Evolutionary conservation across 75 land plant genomes (phyloP).

Genomic region (Cunninghamia lanceolata): DNA sequence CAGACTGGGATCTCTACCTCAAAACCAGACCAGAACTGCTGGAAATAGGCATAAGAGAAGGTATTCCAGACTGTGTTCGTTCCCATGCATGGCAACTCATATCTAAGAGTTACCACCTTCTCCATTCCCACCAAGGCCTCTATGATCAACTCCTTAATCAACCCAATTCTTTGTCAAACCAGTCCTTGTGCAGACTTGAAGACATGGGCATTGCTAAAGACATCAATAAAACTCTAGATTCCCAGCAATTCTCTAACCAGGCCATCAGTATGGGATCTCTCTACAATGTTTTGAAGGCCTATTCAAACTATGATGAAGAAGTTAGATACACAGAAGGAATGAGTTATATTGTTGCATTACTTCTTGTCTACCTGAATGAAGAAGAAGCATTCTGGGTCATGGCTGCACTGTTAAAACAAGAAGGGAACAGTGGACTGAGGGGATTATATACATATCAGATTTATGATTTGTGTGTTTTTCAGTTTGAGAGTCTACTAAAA

Average conservation of each 20-base stretch:
- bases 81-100: neutral
- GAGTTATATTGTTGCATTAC: neutral
- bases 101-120: neutral
- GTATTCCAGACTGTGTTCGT: neutral
- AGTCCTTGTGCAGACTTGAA: neutral
- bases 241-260: neutral
- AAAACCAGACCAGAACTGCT: neutral
- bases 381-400: neutral
- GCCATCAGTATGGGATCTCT: neutral
- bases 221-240: neutral
- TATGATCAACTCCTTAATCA: neutral
- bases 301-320: neutral
- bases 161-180: neutral
- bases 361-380: neutral
- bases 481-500: neutral
- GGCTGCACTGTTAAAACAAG: neutral
- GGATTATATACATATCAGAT: neutral
- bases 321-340: neutral
- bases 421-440: neutral
- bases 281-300: neutral
- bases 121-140: neutral
- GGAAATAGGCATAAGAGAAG: neutral
- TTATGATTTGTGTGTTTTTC: neutral
- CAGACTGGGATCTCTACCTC: neutral
- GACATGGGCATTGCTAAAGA: neutral